Base-by-base conservation (phyloP, 768 basidiomycete species). In the Boletus sensibilis region DNA sequence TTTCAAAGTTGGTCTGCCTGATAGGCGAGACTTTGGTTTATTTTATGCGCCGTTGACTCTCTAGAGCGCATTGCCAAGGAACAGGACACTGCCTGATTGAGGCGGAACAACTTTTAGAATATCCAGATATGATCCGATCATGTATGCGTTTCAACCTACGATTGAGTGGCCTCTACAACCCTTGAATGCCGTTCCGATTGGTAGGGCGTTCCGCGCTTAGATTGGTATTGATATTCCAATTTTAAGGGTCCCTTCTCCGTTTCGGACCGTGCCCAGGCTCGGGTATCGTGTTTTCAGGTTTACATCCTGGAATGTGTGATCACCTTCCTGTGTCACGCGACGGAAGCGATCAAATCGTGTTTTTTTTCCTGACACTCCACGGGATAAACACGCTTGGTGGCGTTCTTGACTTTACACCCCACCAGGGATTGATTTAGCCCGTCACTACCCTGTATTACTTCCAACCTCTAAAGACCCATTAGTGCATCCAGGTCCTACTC, bases 311-410 rank as follows among this genome's bases (percentile, higher is more conserved):
- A 29, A 34, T 18, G 12, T 20, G 20, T 50, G 38, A 16, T 45
- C 31, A 29, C 46, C 48, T 37, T 31, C 16, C 11, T 4, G 14
- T 35, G 23, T 57, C 25, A 21, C 56, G 35, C 55, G 46, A n/a
- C 44, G 25, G 57, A 59, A 59, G 57, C 57, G 57, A 45, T 18
- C 25, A 43, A 16, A 14, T 21, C 44, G n/a, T n/a, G 16, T 42
- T 23, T n/a, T 23, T 41, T 47, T 56, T 20, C 9, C n/a, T 33
- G 35, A 57, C 52, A 52, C 16, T 18, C 18, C 33, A 47, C 41
- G 25, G 34, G 33, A 58, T 25, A 37, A 8, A 44, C 21, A 45
- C 13, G 33, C 45, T 58, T 38, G 33, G 34, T n/a, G n/a, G 21
- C 12, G 12, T 20, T 29, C 23, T 29, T 42, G n/a, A 21, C 42